Percentiles rank a stretch among this genome's conserved stretches.
Evolutionary conservation across 192 early-diverging fungal genomes (phyloP).

Genomic region (Podila minutissima): DNA sequence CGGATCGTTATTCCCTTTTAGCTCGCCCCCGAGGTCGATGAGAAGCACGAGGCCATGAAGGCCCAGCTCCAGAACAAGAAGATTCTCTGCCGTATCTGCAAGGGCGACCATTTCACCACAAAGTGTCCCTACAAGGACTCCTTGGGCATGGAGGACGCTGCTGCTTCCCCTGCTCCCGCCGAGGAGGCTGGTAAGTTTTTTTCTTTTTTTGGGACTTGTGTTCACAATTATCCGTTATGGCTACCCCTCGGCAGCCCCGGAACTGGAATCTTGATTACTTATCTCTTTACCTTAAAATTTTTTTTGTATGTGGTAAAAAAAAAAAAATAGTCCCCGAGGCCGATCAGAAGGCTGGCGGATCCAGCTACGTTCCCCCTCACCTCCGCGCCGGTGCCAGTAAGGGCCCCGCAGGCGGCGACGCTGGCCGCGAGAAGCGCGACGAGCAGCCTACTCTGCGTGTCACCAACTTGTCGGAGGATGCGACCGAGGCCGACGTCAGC

Average conservation of each 20-base stretch:
- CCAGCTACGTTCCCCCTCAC: constrained; percentile 90
- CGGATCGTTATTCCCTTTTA: constrained; percentile 4
- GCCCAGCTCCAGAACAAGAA: constrained; percentile 77
- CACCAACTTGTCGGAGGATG: constrained; percentile 96
- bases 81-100: constrained; percentile 94
- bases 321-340: constrained; percentile 12
- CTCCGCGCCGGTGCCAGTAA: constrained; percentile 64
- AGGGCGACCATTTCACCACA: constrained; percentile 94
- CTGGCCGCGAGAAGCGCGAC: constrained; percentile 66
- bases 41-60: constrained; percentile 68
- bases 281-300: background rate
- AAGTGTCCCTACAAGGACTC: constrained; percentile 99
- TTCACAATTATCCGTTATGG: too few relatives aligned
- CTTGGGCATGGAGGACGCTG: constrained; percentile 78
- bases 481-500: constrained; percentile 86
- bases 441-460: constrained; percentile 86
- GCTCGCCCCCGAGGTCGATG: constrained; percentile 68
- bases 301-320: constrained; percentile 7
- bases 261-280: background rate
- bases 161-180: constrained; percentile 62
- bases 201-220: background rate
- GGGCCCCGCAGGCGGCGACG: constrained; percentile 55
- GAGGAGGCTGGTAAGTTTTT: constrained; percentile 52
- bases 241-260: too few relatives aligned
- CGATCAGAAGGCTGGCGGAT: constrained; percentile 49